phyloP scores from a whole-genome alignment of 1,284 basidiomycete species.

The Athelia psychrophila region DNA sequence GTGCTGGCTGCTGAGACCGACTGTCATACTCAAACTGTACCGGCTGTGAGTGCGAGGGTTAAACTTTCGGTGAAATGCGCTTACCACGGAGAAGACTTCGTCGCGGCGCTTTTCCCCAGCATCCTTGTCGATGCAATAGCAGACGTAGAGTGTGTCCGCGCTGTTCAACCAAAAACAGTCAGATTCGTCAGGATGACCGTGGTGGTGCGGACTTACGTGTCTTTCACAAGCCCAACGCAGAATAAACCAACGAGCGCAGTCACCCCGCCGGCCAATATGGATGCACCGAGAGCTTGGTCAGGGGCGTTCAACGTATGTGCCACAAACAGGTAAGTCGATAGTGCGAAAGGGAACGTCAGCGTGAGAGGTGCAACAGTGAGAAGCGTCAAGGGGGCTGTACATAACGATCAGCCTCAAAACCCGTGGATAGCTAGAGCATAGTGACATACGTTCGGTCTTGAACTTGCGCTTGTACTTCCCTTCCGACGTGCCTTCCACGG shows the following conservation, averaged over 20 bases:
- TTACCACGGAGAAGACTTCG: slow-evolving; percentile 70
- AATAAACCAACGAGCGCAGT: slow-evolving; percentile 83
- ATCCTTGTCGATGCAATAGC: slow-evolving; percentile 86
- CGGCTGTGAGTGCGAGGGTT: slow-evolving; percentile 1
- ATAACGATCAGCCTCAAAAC: slow-evolving; percentile 5
- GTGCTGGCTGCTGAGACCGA: slow-evolving; percentile 20
- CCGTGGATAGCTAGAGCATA: slow-evolving; percentile 14
- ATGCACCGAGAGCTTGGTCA: slow-evolving; percentile 73
- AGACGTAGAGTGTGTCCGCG: slow-evolving; percentile 84
- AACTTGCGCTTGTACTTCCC: slow-evolving; percentile 46
- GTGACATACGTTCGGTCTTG: slow-evolving; percentile 51
- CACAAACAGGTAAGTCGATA: slow-evolving; percentile 85
- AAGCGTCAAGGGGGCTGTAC: slow-evolving; percentile 63
- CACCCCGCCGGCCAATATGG: slow-evolving; percentile 74
- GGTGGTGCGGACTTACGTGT: slow-evolving; percentile 48
- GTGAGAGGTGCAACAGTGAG: slow-evolving; percentile 81
- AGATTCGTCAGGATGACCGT: slow-evolving; percentile 3
- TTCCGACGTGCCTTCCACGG: slow-evolving; percentile 36
- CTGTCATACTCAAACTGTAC: slow-evolving; percentile 42
- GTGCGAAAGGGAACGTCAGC: slow-evolving; percentile 75
- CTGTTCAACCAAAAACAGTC: slow-evolving; percentile 23
- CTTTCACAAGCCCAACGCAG: slow-evolving; percentile 78
- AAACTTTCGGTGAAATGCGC: slow-evolving; percentile 24
- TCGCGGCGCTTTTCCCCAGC: slow-evolving; percentile 58
- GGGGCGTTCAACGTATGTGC: slow-evolving; percentile 82